Evolutionary conservation across 768 basidiomycete species (phyloP).

Genomic region (Fistulinella prunicolor): DNA sequence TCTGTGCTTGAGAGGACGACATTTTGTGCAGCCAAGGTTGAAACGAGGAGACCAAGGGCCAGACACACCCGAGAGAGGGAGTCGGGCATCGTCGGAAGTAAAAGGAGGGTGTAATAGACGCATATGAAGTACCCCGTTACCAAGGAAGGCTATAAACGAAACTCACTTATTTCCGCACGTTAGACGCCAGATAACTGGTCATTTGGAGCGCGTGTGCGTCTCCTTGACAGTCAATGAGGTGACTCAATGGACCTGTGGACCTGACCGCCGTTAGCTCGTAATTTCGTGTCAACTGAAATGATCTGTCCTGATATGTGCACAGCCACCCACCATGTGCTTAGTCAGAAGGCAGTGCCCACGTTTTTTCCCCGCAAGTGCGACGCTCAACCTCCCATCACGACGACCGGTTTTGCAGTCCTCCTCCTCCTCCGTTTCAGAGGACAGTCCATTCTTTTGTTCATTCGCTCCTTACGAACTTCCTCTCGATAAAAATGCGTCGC

Average conservation of each 20-base stretch:
- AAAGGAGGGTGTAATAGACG: slow-evolving; percentile 2
- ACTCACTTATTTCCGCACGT: slow-evolving; percentile 10
- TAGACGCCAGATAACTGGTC: not conserved
- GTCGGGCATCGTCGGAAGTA: slow-evolving; percentile 21
- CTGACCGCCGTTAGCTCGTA: too few relatives aligned
- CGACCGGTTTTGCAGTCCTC: not conserved
- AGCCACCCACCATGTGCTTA: slow-evolving; percentile 1
- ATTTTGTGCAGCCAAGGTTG: slow-evolving; percentile 15
- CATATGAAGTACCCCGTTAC: slow-evolving; percentile 4
- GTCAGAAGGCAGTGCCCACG: slow-evolving; percentile 1
- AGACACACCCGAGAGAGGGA: slow-evolving; percentile 17
- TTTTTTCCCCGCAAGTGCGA: not conserved
- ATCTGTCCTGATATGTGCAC: too few relatives aligned
- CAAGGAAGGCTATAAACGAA: slow-evolving; percentile 1
- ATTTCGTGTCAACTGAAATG: too few relatives aligned
- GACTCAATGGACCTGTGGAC: too few relatives aligned
- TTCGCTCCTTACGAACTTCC: slow-evolving; percentile 24
- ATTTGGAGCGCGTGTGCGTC: not conserved
- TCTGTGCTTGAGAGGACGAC: slow-evolving; percentile 23
- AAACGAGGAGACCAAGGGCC: slow-evolving; percentile 7
- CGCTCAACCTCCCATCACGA: not conserved
- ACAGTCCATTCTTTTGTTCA: slow-evolving; percentile 17
- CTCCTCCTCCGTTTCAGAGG: slow-evolving; percentile 1
- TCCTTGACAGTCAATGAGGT: not conserved
- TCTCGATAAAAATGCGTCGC: slow-evolving; percentile 11